phyloP scores from a whole-genome alignment of 768 basidiomycete species.

The Arthromyces matolae region DNA sequence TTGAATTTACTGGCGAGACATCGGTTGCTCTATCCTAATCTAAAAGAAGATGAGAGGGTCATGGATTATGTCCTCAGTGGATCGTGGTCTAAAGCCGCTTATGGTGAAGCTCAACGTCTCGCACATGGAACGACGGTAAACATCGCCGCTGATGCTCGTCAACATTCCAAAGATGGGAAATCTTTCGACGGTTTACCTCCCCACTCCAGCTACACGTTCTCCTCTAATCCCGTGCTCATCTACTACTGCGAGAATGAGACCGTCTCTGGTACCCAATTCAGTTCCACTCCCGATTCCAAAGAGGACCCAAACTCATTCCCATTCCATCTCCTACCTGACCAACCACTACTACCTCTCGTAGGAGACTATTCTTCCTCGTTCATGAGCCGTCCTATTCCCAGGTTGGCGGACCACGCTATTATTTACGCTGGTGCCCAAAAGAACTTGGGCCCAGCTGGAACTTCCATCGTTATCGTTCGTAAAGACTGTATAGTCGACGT shows the following conservation, averaged over 20 bases:
- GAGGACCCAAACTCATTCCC: constrained; percentile 69
- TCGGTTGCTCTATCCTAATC: constrained; percentile 66
- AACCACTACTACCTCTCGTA: constrained; percentile 72
- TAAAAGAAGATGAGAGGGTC: constrained; percentile 47
- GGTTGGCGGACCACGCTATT: constrained; percentile 84
- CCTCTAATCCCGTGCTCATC: constrained; percentile 77
- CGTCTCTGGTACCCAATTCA: constrained; percentile 91
- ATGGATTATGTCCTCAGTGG: constrained; percentile 94
- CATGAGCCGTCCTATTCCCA: constrained; percentile 90
- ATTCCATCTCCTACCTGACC: constrained; percentile 63
- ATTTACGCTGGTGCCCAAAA: constrained; percentile 98
- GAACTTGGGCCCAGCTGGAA: constrained; percentile 92
- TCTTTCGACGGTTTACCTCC: constrained; percentile 79
- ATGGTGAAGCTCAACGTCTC: constrained; percentile 76
- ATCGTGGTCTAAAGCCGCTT: constrained; percentile 86
- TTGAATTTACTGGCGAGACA: constrained; percentile 89
- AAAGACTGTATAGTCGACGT: constrained; percentile 92
- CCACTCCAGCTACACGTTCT: constrained; percentile 70
- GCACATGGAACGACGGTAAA: constrained; percentile 52
- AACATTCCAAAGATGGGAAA: constrained; percentile 59
- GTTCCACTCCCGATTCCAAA: constrained; percentile 42
- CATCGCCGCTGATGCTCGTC: constrained; percentile 68
- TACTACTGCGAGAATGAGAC: constrained; percentile 99
- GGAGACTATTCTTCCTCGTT: constrained; percentile 96
- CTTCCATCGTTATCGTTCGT: constrained; percentile 92